Percentiles rank a stretch among this genome's conserved stretches.
These are phyloP conservation scores for Talaromyces sp. DNA, from an alignment of 2,329 filamentous ascomycete species.

Conservation along the genomic window DNA sequence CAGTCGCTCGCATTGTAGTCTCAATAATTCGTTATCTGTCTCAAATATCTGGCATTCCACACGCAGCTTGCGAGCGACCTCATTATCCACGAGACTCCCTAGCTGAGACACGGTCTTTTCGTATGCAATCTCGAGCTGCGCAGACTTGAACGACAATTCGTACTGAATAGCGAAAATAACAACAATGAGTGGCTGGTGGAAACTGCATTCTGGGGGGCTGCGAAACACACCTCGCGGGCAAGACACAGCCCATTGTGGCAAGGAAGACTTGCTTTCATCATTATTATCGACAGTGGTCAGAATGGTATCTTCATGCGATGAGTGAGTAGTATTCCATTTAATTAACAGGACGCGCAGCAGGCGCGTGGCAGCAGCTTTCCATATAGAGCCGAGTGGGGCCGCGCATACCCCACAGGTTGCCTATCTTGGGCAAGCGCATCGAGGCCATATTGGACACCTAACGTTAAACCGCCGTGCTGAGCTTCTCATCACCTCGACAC, in stretches of 20 bases:
- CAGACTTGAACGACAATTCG: slow-evolving; percentile 49
- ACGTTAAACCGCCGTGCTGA: not conserved
- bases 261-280: not conserved
- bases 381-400: not conserved
- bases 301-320: not conserved
- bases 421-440: not conserved
- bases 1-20: slow-evolving; percentile 56
- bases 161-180: slow-evolving; percentile 1
- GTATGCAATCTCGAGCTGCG: slow-evolving; percentile 64
- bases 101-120: slow-evolving; percentile 61
- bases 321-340: not conserved
- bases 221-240: slow-evolving; percentile 21
- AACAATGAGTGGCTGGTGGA: not conserved
- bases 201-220: not conserved
- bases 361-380: not conserved
- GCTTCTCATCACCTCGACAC: not conserved
- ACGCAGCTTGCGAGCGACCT: slow-evolving; percentile 66
- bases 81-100: slow-evolving; percentile 67
- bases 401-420: not conserved
- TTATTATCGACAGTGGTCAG: not conserved
- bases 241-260: slow-evolving; percentile 9
- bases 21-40: slow-evolving; percentile 67
- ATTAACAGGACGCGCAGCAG: not conserved
- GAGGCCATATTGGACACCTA: slow-evolving; percentile 8
- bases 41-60: slow-evolving; percentile 67